Percentiles rank a stretch among this genome's conserved stretches.
Evolutionary conservation across 805 yeast genomes (phyloP).

Genomic region (Vanderwaltozyma tropicalis): DNA sequence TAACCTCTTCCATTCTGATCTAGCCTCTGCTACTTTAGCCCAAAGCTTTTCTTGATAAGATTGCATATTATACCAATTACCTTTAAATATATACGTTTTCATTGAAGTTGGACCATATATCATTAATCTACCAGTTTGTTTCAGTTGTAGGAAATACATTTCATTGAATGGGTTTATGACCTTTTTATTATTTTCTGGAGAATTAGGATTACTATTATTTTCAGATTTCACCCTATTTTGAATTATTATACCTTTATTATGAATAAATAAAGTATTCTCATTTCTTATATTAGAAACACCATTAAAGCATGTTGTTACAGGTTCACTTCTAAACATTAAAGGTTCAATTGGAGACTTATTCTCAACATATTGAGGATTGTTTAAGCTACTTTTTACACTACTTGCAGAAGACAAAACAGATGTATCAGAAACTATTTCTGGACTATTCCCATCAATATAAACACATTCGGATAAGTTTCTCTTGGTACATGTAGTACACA

Average conservation of each 20-base stretch:
- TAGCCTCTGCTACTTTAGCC: slow-evolving; percentile 18
- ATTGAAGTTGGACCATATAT: slow-evolving; percentile 26
- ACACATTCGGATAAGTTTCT: slow-evolving; percentile 12
- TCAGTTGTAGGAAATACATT: slow-evolving; percentile 9
- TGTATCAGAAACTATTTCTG: too few relatives aligned
- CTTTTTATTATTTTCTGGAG: neutral
- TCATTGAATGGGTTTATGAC: slow-evolving; percentile 6
- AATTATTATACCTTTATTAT: too few relatives aligned
- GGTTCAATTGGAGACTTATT: too few relatives aligned
- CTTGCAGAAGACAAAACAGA: too few relatives aligned
- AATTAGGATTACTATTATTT: neutral
- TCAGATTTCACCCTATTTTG: too few relatives aligned
- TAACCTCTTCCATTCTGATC: slow-evolving; percentile 15
- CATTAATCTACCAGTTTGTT: slow-evolving; percentile 16
- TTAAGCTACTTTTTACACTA: too few relatives aligned
- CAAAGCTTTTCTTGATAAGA: slow-evolving; percentile 14
- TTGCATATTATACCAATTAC: slow-evolving; percentile 11
- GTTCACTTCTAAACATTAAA: too few relatives aligned
- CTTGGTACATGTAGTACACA: slow-evolving; percentile 19
- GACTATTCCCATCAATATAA: slow-evolving; percentile 6
- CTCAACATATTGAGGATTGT: too few relatives aligned
- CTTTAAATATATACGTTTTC: slow-evolving; percentile 9
- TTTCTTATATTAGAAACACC: too few relatives aligned
- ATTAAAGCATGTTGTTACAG: too few relatives aligned
- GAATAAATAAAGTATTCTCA: too few relatives aligned